These are phyloP conservation scores for Nannochloris sp. DNA, from an alignment of 139 green algal species.

Conservation along the genomic window DNA sequence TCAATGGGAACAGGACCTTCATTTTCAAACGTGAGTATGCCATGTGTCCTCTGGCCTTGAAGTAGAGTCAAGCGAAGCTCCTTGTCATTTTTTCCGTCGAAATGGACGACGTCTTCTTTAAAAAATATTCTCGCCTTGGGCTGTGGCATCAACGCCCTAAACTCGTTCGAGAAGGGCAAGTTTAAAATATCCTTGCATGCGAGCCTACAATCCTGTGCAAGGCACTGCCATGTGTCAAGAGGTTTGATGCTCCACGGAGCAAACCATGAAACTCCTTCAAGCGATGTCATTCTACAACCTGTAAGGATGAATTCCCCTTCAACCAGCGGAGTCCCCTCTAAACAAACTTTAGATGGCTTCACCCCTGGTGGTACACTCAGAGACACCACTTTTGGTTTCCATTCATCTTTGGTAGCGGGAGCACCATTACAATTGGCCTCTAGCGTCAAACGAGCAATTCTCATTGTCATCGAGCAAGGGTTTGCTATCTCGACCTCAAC, in stretches of 20 bases:
- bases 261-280: constrained; percentile 34
- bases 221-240: no score
- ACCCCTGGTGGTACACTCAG: constrained; percentile 36
- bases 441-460: constrained; percentile 18
- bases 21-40: neutral
- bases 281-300: constrained; percentile 33
- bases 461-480: constrained; percentile 39
- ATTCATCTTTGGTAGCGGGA: constrained; percentile 14
- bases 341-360: constrained; percentile 32
- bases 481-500: constrained; percentile 67
- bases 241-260: constrained; percentile 26
- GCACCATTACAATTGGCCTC: constrained; percentile 15
- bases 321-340: constrained; percentile 33
- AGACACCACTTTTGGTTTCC: constrained; percentile 22
- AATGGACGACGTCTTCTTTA: no score
- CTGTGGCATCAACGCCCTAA: no score
- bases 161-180: no score
- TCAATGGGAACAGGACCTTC: neutral
- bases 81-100: no score
- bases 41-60: neutral
- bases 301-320: constrained; percentile 39
- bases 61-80: neutral
- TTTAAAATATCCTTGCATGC: no score
- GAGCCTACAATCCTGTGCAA: no score
- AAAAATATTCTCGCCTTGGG: no score